phyloP scores from a whole-genome alignment of 202 grass and related monocot genomes.

The Panicum hallii region DNA sequence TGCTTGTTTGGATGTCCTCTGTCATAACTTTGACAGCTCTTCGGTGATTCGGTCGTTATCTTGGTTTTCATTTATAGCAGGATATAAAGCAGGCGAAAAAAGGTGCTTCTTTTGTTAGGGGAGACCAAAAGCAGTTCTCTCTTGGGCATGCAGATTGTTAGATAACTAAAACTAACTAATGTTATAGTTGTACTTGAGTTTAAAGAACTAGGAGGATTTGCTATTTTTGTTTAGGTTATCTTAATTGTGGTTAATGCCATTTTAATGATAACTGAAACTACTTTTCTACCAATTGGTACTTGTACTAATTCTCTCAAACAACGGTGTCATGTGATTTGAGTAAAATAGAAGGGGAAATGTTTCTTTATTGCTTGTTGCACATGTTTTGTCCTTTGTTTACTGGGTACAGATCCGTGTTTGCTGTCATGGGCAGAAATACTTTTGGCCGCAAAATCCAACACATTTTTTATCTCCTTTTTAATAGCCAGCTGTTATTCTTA shows the following conservation, averaged over 20 bases:
- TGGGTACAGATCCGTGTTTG: not conserved
- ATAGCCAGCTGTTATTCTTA: slow-evolving; percentile 21
- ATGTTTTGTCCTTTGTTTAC: slow-evolving; percentile 31
- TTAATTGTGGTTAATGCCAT: not conserved
- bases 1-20: slow-evolving; percentile 28
- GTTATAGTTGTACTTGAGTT: not conserved
- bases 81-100: slow-evolving; percentile 22
- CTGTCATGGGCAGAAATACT: not conserved
- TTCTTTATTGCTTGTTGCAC: not conserved
- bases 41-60: not conserved
- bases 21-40: slow-evolving; percentile 5
- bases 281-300: not conserved
- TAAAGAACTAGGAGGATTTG: not conserved
- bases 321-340: not conserved
- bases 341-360: not conserved
- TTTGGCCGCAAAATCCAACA: not conserved
- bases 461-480: not conserved
- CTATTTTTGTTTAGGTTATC: slow-evolving; percentile 20
- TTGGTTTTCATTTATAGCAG: slow-evolving; percentile 33
- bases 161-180: slow-evolving; percentile 19
- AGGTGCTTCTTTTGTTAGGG: not conserved
- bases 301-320: slow-evolving; percentile 13
- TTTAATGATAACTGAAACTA: not conserved
- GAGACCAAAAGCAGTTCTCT: slow-evolving; percentile 14
- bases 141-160: slow-evolving; percentile 5